Evolutionary conservation across 495 filamentous ascomycete genomes (phyloP).

Genomic region (Clavariopsis aquatica): DNA sequence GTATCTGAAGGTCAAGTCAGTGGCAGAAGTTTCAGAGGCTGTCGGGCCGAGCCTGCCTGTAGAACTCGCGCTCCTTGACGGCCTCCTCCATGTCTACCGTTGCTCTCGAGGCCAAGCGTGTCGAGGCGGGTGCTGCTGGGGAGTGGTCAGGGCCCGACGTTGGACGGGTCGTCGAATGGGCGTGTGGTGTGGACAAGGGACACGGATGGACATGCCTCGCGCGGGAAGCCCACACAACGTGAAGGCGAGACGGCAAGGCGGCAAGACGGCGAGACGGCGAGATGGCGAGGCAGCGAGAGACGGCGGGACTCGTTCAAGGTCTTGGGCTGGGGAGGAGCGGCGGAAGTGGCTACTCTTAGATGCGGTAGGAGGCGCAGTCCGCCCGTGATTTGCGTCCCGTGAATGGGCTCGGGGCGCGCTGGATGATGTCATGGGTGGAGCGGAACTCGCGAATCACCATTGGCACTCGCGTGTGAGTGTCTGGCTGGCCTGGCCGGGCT

Average conservation of each 20-base stretch:
- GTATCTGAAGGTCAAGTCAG: slow-evolving; percentile 23
- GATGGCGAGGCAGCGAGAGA: not conserved
- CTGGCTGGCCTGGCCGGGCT: not conserved
- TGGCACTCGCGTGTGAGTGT: not conserved
- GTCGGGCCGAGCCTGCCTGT: slow-evolving; percentile 18
- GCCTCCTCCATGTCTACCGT: slow-evolving; percentile 11
- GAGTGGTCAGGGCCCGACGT: not conserved
- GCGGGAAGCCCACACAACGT: not conserved
- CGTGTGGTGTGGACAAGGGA: slow-evolving; percentile 1
- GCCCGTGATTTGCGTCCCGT: not conserved
- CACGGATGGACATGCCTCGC: slow-evolving; percentile 9
- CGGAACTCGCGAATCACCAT: not conserved
- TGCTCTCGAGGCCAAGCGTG: not conserved
- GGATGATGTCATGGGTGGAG: slow-evolving; percentile 2
- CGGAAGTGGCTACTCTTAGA: not conserved
- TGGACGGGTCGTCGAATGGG: not conserved
- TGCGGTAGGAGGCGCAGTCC: not conserved
- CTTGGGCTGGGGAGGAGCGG: not conserved
- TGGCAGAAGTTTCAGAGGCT: not conserved
- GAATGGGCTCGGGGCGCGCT: not conserved
- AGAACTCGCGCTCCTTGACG: slow-evolving; percentile 36
- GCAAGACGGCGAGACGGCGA: too few species aligned
- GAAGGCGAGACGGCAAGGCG: not conserved
- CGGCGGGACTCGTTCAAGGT: too few species aligned
- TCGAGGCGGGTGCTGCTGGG: not conserved